Evolutionary conservation across 1,139 yeast species (phyloP), one percentile per base, ranked within the genome.

Genomic region (Taphrina confusa): DNA sequence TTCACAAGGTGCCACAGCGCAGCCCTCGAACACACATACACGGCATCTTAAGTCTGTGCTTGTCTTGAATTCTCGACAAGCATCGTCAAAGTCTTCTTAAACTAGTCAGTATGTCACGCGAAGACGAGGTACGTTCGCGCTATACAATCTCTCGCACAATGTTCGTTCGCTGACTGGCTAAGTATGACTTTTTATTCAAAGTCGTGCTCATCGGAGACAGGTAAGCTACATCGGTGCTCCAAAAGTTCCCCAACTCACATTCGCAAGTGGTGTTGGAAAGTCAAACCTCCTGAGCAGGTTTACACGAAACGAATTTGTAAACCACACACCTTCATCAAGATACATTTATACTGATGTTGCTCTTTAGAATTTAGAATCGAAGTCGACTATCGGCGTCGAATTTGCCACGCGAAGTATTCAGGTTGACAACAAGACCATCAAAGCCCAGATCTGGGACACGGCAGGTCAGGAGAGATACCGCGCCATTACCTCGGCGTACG

Each of bases 381-480:
- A 94, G 73, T 86, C 95, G 59, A 92, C 98, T 25, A 94, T 92
- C 70, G 98, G 98, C 55, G 98, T 92, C 52, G 98, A 94, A 74
- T 94, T 92, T 78, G 97, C 97, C 50, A 94, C 97, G 39, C 82
- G 97, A 73, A 91, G 97, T 1, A 83, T 92, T 61, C 95, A 87
- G 69, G 91, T 92, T 61, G 97, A 92, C 69, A 95, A 95, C 63
- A 92, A 91, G 75, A 81, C 95, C 71, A 90, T 94, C 70, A 92
- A 92, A 75, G 97, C 97, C 6, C 98, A 94, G 74, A 90, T 92
- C 71, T 92, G 98, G 98, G 98, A 92, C 74, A 92, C 98, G 28
- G 98, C 98, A 1, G 98, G 98, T 63, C 98, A 92, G 77, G 98
- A 92, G 75, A 83, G 98, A 72, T 92, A 92, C 77, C 83, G 98